Base-by-base conservation (phyloP, 805 yeast genomes). In the Starmerella potacharoeniae region DNA sequence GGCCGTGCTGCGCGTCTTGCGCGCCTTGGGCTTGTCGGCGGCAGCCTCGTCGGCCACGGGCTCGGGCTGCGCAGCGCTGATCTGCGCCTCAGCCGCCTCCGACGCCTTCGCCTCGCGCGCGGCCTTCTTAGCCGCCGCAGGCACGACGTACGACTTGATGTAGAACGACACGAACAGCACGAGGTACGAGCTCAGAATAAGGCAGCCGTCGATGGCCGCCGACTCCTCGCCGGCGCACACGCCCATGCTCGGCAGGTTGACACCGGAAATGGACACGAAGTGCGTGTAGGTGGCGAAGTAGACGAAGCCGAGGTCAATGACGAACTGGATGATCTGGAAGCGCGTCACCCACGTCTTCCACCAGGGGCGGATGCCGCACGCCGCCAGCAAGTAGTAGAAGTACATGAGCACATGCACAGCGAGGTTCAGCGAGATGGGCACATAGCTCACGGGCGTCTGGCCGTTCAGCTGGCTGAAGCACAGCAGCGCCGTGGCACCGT, bases 271-370 rank as follows among this genome's bases (percentile, higher is more conserved):
- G 69, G 75, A 75, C 41, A 93, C 90, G 69, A 86, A 88, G 74
- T 84, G 89, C 60, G 96, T 84, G 74, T 87, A 91, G 54, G 95
- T 84, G 51, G 96, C 96, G 71, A 86, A 89, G 77, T 89, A 93
- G 61, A 93, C 95, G 69, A 91, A 90, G 44, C 77, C 81, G 67
- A 91, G 79, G 71, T 91, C 98, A 67, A 91, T 77, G 62, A 91
- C 73, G 68, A 91, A 91, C 75, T 91, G 98, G 66, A 86, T 75
- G 73, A 91, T 91, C 76, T 91, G 98, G 77, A 87, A 83, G 62
- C 95, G 79, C 55, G 98, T 91, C 62, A 91, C 96, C 96, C 96
- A 91, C 75, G 90, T 95, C 75, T 93, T 91, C 98, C 98, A 91
- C 97, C 97, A 90, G 53, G 91, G 96, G 66, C 87, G 83, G 68